Evolutionary conservation across 2,329 filamentous ascomycete genomes (phyloP), one percentile per base, ranked within the genome.

Genomic region (Botrytis fabae): DNA sequence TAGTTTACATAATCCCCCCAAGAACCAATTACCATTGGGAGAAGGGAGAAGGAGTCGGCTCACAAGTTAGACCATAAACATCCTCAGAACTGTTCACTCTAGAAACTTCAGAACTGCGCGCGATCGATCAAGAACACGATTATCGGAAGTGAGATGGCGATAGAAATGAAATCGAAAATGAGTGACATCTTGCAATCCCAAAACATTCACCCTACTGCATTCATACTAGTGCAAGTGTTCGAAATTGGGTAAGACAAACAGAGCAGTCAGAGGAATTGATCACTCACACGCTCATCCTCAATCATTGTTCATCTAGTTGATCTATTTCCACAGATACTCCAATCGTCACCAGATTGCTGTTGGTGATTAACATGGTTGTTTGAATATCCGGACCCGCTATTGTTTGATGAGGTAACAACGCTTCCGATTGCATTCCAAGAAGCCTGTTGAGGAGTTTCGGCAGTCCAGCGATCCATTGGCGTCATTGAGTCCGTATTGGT

Each of bases 311-410:
- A 44, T 9, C 12, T 32, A 2, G 40, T 66, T 46, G 70, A 71
- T 14, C 25, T 20, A 12, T 71, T 71, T 16, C 38, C 70, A 16
- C 48, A 60, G 12, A 46, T 18, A 59, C 70, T 71, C 70, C 70
- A 71, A 38, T 66, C 48, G 2, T 66, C 70, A 35, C 14, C 22
- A 25, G 32, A 12, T 9, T 59, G 48, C n/a, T 65, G 35, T 9
- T 60, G 62, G 4, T 35, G 38, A 42, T 57, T 1, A 20, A 10
- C 48, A 64, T 28, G 4, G 1, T n/a, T 51, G 22, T 14, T 12
- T 40, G 32, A 28, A 8, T 25, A 28, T 9, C 12, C 7, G 12
- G 40, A 20, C 4, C 25, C 48, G 6, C 22, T 16, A 22, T 38
- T 16, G 28, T 42, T 28, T 16, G 20, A 71, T 38, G 40, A 51